Percentiles rank a stretch among this genome's conserved stretches.
Conservation (phyloP, 129 eudicot species). For the Calendula officinalis region DNA sequence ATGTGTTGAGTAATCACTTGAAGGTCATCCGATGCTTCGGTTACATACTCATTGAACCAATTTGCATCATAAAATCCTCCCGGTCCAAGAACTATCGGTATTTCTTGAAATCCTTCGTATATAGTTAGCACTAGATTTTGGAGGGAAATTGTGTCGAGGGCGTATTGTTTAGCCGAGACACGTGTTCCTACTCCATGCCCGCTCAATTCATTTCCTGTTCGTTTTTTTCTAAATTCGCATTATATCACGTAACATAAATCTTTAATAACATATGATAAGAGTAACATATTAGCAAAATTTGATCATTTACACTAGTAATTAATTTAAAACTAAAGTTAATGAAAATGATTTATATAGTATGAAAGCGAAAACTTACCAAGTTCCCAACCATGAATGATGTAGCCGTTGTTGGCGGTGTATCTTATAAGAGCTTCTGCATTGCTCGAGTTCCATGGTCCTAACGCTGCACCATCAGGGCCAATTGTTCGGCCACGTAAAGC, state of each 20-base stretch:
- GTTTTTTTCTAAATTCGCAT: slow-evolving; percentile 38
- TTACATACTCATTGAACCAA: slow-evolving; percentile 51
- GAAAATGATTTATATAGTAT: not conserved
- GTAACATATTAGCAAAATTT: not conserved
- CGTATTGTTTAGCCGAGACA: slow-evolving; percentile 54
- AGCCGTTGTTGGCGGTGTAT: slow-evolving; percentile 53
- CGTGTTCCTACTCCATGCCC: slow-evolving; percentile 54
- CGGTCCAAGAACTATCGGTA: slow-evolving; percentile 68
- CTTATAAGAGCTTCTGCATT: slow-evolving; percentile 51
- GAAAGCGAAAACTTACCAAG: slow-evolving; percentile 38
- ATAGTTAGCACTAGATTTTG: slow-evolving; percentile 43
- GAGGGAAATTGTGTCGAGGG: slow-evolving; percentile 43
- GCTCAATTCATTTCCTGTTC: slow-evolving; percentile 61
- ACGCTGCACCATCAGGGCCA: slow-evolving; percentile 11
- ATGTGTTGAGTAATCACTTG: slow-evolving; percentile 59
- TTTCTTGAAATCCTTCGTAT: slow-evolving; percentile 27
- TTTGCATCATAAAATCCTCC: slow-evolving; percentile 57
- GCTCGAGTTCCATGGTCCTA: slow-evolving; percentile 52
- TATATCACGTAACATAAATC: not conserved
- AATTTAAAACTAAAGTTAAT: not conserved
- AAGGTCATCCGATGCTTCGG: slow-evolving; percentile 6
- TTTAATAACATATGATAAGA: not conserved
- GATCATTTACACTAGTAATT: not conserved
- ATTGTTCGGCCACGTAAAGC: slow-evolving; percentile 53
- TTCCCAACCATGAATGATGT: slow-evolving; percentile 64